Evolutionary conservation across 495 filamentous ascomycete genomes (phyloP).

Genomic region (Penicillium paradoxum): DNA sequence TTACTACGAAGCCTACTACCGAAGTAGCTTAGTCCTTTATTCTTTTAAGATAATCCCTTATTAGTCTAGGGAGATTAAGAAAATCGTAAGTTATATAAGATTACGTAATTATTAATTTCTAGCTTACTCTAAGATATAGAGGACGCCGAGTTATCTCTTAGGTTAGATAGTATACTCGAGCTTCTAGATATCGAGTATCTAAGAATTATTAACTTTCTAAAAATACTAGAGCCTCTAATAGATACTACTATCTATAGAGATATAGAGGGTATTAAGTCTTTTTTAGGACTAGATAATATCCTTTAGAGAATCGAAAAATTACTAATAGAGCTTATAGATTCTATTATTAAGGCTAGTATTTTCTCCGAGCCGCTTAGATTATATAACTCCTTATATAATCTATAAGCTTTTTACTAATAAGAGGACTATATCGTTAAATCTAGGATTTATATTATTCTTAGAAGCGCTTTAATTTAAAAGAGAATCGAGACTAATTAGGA

Average conservation of each 20-base stretch:
- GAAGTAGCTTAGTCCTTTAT: background rate
- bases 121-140: background rate
- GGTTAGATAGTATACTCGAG: background rate
- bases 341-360: background rate
- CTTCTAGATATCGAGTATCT: background rate
- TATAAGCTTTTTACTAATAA: background rate
- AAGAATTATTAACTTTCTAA: background rate
- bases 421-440: background rate
- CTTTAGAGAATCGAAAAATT: background rate
- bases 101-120: background rate
- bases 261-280: background rate
- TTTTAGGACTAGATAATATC: background rate
- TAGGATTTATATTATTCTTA: background rate
- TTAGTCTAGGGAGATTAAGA: background rate
- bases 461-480: background rate
- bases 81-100: background rate
- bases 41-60: background rate
- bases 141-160: background rate
- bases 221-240: background rate
- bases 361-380: background rate
- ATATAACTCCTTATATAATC: background rate
- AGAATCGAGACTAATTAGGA: background rate
- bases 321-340: background rate
- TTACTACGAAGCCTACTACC: background rate
- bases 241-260: background rate